Evolutionary conservation across 1,139 yeast species (phyloP).

Genomic region (Sugiyamaella japonica): DNA sequence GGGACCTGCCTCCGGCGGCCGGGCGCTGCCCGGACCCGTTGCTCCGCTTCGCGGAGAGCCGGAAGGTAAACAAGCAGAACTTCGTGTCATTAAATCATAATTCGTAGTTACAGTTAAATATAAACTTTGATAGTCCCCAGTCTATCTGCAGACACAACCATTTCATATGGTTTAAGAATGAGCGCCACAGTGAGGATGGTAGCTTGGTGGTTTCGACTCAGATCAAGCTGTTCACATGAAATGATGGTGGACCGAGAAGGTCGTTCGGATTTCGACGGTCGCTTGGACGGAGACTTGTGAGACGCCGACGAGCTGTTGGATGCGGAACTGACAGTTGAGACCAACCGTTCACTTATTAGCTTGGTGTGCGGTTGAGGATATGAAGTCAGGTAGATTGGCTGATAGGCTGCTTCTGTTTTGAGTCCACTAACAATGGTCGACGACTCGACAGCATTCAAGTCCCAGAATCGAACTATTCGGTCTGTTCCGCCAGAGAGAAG

Average conservation of each 20-base stretch:
- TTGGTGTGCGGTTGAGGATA: constrained; percentile 41
- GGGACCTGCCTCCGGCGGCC: no score
- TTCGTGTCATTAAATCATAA: constrained; percentile 9
- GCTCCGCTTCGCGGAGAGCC: no score
- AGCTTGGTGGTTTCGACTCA: constrained; percentile 50
- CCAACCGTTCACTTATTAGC: constrained; percentile 29
- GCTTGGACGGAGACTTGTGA: constrained; percentile 34
- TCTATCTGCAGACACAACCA: constrained; percentile 64
- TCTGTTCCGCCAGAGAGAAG: constrained; percentile 45
- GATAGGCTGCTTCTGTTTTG: constrained; percentile 30
- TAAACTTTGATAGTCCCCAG: constrained; percentile 62
- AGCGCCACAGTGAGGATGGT: constrained; percentile 52
- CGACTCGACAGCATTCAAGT: constrained; percentile 43
- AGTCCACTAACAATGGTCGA: constrained; percentile 45
- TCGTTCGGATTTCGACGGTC: constrained; percentile 30
- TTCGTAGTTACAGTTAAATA: constrained; percentile 38
- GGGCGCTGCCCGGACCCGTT: no score
- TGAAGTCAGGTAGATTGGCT: constrained; percentile 39
- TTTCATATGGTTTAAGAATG: constrained; percentile 53
- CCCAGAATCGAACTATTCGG: constrained; percentile 51
- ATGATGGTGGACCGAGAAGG: constrained; percentile 38
- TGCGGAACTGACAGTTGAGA: neutral
- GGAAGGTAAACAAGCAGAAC: neutral
- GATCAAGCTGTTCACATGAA: constrained; percentile 42
- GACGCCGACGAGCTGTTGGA: constrained; percentile 19